phyloP scores from a whole-genome alignment of 192 early-diverging fungal genomes.

The Hyaloraphidium curvatum region DNA sequence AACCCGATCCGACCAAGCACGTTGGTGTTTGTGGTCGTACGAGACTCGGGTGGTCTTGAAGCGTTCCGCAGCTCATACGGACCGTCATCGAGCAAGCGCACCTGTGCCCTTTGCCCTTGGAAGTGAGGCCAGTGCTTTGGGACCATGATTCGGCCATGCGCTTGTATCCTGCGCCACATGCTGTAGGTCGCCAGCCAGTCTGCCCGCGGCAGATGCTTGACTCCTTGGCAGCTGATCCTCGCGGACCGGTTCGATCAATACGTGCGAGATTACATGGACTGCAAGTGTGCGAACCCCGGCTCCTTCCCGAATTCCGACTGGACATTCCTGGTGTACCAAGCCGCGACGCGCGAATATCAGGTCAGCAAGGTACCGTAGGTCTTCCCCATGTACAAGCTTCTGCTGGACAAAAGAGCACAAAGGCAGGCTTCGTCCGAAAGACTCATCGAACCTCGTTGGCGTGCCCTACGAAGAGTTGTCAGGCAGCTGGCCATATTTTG shows the following conservation, averaged over 20 bases:
- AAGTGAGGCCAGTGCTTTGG: slow-evolving; percentile 60
- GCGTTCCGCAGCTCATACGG: slow-evolving; percentile 35
- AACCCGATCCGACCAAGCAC: slow-evolving; percentile 14
- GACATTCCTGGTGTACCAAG: slow-evolving; percentile 58
- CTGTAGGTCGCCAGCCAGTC: slow-evolving; percentile 25
- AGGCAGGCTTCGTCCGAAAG: no score
- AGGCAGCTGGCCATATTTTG: no score
- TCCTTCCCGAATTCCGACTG: slow-evolving; percentile 37
- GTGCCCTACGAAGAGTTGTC: no score
- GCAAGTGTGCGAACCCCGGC: slow-evolving; percentile 64
- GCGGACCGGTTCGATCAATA: slow-evolving; percentile 77
- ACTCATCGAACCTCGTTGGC: no score
- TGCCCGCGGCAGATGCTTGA: background rate
- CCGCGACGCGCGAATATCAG: slow-evolving; percentile 28
- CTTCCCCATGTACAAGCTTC: no score
- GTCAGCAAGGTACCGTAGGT: slow-evolving; percentile 36
- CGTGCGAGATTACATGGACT: slow-evolving; percentile 47
- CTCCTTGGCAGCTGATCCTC: slow-evolving; percentile 45
- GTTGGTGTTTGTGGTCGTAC: slow-evolving; percentile 4
- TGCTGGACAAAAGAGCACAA: no score
- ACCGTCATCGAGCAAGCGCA: slow-evolving; percentile 73
- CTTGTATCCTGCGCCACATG: slow-evolving; percentile 72
- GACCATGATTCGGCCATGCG: slow-evolving; percentile 64
- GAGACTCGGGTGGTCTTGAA: background rate
- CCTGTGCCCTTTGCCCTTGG: slow-evolving; percentile 58